Base-by-base conservation (phyloP, 768 basidiomycete genomes). In the Vararia minispora region DNA sequence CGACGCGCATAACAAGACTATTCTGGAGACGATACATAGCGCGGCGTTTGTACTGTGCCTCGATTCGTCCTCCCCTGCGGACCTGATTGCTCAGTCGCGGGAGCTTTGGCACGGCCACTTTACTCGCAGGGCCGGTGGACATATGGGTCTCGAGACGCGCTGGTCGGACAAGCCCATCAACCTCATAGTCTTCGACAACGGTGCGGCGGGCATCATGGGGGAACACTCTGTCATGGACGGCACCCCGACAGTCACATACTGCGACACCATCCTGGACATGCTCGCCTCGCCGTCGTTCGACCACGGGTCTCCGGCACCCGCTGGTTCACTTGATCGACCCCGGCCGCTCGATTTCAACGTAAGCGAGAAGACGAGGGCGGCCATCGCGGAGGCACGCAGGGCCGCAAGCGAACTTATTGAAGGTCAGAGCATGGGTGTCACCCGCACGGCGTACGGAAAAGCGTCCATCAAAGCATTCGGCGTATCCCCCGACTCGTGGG, bases 161-260 rank as follows among this genome's bases (percentile, higher is more conserved):
- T 87, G 82, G 78, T 76, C 89, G 33, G 92, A 97, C 61, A 97
- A 95, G 59, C 91, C 92, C 7, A 56, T 76, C 41, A 75, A 97
- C 55, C 78, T 90, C 54, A 72, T 95, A 41, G 74, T 97, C 5
- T 88, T 77, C 51, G 85, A 87, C 56, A 85, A 88, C 46, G 74
- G 67, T 10, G 65, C 73, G 34, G 81, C 87, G 1, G 92, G 90
- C 4, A 60, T 95, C 50, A 83, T 94, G 73, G 92, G 92, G 32
- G 92, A 97, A 57, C 92, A 90, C 55, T 86, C 83, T 13, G 66
- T 85, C 42, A 90, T 90, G 87, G 87, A 90, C 50, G 87, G 87
- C 25, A 89, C 87, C 12, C 87, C 87, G 4, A 82, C 75, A 12
- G 75, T 72, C 18, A 70, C 85, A 17, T 55, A 87, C 48, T 80